Base-by-base conservation (phyloP, 2,329 filamentous ascomycete species). In the Verticillium nonalfalfae region DNA sequence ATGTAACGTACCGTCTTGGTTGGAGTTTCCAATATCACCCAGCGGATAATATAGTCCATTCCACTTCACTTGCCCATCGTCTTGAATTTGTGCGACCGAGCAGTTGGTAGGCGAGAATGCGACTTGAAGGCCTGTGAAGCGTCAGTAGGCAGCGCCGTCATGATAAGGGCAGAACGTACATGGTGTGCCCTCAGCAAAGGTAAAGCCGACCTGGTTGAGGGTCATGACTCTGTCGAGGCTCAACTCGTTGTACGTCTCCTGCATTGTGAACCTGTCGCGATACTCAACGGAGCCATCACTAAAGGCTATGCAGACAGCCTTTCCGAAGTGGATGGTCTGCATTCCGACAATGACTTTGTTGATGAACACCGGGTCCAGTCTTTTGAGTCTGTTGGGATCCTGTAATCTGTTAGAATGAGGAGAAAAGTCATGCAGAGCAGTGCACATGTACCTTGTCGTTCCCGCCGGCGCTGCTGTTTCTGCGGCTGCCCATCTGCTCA, bases 261-360 rank as follows among this genome's bases (percentile, higher is more conserved):
- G 81, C 83, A 96, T 89, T 0, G 85, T 90, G 57, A 84, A 81
- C 11, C 92, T 85, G 69, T 96, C 90, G 61, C 91, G 86, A 73
- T 94, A 91, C 67, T 95, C 88, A 3, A 96, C 80, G 0, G 87
- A 89, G 11, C 93, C 91, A 71, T 97, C 93, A 64, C 90, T 90
- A 67, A 91, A 91, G 33, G 84, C 83, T 62, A 97, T 79, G 35
- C 89, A 87, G 2, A 97, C 65, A 1, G 90, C 81, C 62, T 86
- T 91, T 57, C 90, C 89, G 63, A 89, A 86, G 67, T 90, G 89
- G 18, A 90, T 79, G 2, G 86, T 78, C 56, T 89, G 84, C 35
- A 95, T 78, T 0, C 85, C 84, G 45, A 97, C 74, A 1, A 93
- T 78, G 31, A 90, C 81, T 71, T 91, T 93, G 66, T 90, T 85